Evolutionary conservation across 495 filamentous ascomycete species (phyloP).

Genomic region (Lasiosphaeriaceae sp.): DNA sequence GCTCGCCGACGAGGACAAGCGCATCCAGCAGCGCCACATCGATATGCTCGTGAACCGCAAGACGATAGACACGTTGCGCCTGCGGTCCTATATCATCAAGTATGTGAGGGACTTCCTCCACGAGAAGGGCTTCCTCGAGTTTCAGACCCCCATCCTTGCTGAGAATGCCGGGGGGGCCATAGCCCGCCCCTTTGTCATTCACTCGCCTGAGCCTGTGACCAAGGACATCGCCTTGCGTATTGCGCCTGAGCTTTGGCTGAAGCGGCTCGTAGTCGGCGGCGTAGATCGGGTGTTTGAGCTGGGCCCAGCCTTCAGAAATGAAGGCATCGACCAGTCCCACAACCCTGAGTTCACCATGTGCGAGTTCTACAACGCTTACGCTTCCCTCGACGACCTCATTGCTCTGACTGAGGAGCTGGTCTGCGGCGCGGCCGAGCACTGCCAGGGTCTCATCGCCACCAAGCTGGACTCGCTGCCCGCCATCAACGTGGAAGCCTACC

Average conservation of each 20-base stretch:
- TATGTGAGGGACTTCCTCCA: constrained; percentile 71
- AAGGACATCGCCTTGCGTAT: constrained; percentile 71
- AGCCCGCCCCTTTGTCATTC: constrained; percentile 79
- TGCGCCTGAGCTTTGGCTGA: constrained; percentile 92
- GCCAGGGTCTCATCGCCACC: constrained; percentile 45
- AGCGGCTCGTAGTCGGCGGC: constrained; percentile 92
- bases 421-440: constrained; percentile 51
- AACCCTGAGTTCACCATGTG: constrained; percentile 98
- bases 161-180: constrained; percentile 73
- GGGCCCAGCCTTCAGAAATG: constrained; percentile 88
- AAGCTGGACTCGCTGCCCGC: constrained; percentile 45
- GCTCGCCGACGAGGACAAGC: constrained; percentile 61
- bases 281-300: constrained; percentile 91
- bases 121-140: constrained; percentile 70
- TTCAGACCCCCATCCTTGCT: constrained; percentile 83
- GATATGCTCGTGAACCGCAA: constrained; percentile 71
- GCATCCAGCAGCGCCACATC: constrained; percentile 67
- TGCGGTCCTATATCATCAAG: constrained; percentile 71
- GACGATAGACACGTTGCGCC: constrained; percentile 61
- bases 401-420: constrained; percentile 66
- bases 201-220: constrained; percentile 64
- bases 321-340: constrained; percentile 93
- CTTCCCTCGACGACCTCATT: constrained; percentile 73
- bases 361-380: constrained; percentile 91
- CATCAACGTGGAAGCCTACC: constrained; percentile 41